Evolutionary conservation across 148 eudicot genomes (phyloP), one percentile per base, ranked within the genome.

Genomic region (Silene conica): DNA sequence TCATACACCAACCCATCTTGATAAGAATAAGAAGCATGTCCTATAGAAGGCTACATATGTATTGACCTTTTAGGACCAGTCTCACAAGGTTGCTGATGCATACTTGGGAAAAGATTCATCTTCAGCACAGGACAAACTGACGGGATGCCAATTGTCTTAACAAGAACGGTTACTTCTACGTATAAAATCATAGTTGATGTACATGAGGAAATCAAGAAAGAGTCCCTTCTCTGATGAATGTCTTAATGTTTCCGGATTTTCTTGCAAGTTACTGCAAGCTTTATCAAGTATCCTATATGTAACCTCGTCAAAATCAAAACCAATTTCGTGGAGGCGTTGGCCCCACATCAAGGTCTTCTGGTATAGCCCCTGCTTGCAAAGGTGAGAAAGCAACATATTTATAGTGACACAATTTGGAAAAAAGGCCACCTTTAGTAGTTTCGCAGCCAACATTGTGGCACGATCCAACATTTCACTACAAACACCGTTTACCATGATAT

Each of bases 171-270:
- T 81, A 75, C 79, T 76, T 82, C 96, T 84, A 65, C 72, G 75
- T 55, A 87, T 70, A 79, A 83, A 85, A 72, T 92, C 96, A 64
- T 89, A 89, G 69, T 93, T 89, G 67, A 89, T 78, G 74, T 95
- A 87, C 97, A 95, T 89, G 11, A 95, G 93, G 73, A 85, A 89
- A 82, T 92, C 94, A 61, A 95, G 81, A 79, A 95, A 92, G 69
- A 90, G 88, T 74, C 83, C 77, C 73, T 89, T 92, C 73, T 83
- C 90, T 20, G 92, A 76, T 71, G 83, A 73, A 50, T 69, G 87
- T 77, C 76, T 76, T 60, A 22, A 74, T 77, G 41, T 74, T 63
- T 75, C 83, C 62, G 61, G 70, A 54, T 80, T 82, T 66, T 79
- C 86, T 81, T 81, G 83, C 70, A 80, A 61, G 58, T 82, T 76